Evolutionary conservation across 306 rosid species (phyloP), one percentile per base, ranked within the genome.

Genomic region (Cyamopsis tetragonoloba): DNA sequence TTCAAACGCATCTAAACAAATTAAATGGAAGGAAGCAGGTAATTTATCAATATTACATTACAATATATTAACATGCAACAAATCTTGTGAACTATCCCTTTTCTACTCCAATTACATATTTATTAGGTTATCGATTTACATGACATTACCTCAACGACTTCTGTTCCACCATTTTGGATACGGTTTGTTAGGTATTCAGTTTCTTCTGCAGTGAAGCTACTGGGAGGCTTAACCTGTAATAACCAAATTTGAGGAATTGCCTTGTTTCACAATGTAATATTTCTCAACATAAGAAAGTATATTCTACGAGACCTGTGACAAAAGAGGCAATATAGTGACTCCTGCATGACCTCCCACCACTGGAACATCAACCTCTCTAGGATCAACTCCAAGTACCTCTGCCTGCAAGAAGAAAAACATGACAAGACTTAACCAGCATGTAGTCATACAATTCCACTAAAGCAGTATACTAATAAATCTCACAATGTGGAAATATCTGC

Each of bases 321-420:
- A 77, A 76, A 95, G 97, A 18, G 99, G 99, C 55, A 95, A 72
- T 68, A 90, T 95, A 15, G 99, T 95, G 54, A 90, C 84, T 64
- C 97, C 99, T 4, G 97, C 81, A 35, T 95, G 99, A 67, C 99
- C 99, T 26, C 99, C 97, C 47, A 95, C 92, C 22, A 95, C 99
- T 0, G 97, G 99, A 77, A 95, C 99, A 56, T 90, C 92, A 69
- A 95, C 97, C 39, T 90, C 96, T 74, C 95, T 84, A 11, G 99
- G 97, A 79, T 95, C 96, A 72, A 80, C 80, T 47, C 97, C 97
- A 20, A 95, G 81, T 49, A 95, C 95, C 79, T 90, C 99, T 8
- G 97, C 97, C 97, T 95, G 84, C 62, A 66, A 35, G 50, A 54
- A 44, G 32, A 64, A 56, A 32, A 81, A 51, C 61, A 34, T 44